Evolutionary conservation across 805 yeast species (phyloP), one percentile per base, ranked within the genome.

Genomic region (Torulaspora microellipsoides): DNA sequence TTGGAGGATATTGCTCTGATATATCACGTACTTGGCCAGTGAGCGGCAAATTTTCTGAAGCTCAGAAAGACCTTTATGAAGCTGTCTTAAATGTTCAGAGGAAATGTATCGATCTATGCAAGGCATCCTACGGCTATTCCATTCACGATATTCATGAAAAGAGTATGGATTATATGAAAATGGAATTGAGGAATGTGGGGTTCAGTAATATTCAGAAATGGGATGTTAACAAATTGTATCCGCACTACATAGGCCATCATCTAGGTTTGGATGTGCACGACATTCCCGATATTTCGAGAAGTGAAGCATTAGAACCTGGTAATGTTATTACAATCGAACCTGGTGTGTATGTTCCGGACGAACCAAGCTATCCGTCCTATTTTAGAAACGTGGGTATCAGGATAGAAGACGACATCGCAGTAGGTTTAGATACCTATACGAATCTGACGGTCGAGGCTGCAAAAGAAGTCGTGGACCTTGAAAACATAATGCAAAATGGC

Each of bases 11-110:
- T 64, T 82, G 95, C 59, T 82, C 97, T 1, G 99, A 93, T 65
- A 93, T 93, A 36, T 90, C 98, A 2, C 75, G 99, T 51, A 84
- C 97, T 0, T 93, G 98, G 97, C 99, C 99, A 4, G 83, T 81
- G 37, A 75, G 76, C 31, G 87, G 95, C 2, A 69, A 66, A 38
- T 93, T 93, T 62, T 66, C 85, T 2, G 77, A 70, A 8, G 80
- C 95, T 2, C 99, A 93, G 64, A 75, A 74, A 40, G 98, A 91
- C 47, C 66, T 93, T 15, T 93, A 93, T 60, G 84, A 87, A 54
- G 95, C 91, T 2, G 96, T 93, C 4, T 68, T 93, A 36, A 80
- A 80, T 52, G 95, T 88, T 13, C 86, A 93, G 55, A 83, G 82
- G 59, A 68, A 75, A 42, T 85, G 95, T 58, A 88, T 93, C 46